phyloP scores from a whole-genome alignment of 106 monocot genomes.

The Chionographis japonica region DNA sequence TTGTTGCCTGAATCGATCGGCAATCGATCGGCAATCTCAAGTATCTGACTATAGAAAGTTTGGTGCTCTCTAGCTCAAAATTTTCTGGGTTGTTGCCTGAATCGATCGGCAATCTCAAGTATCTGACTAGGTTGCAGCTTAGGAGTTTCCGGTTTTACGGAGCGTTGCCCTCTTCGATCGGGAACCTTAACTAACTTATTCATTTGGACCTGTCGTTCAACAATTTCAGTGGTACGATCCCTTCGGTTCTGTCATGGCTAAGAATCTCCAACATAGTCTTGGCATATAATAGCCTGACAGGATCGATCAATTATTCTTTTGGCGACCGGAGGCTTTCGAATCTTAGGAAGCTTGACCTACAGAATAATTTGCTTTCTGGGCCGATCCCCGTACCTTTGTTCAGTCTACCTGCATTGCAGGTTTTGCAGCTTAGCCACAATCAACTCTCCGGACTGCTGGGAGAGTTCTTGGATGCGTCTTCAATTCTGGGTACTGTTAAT shows the following conservation, averaged over 20 bases:
- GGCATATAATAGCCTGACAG: slow-evolving; percentile 23
- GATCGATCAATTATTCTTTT: slow-evolving; percentile 6
- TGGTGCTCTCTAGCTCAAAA: slow-evolving; percentile 31
- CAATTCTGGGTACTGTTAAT: slow-evolving; percentile 29
- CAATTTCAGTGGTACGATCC: slow-evolving; percentile 46
- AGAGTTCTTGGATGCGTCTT: slow-evolving; percentile 20
- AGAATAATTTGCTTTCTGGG: slow-evolving; percentile 48
- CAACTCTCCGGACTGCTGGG: slow-evolving; percentile 24
- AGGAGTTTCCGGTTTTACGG: slow-evolving; percentile 35
- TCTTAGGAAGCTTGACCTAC: slow-evolving; percentile 33
- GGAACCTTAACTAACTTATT: slow-evolving; percentile 29
- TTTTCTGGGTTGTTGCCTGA: slow-evolving; percentile 49
- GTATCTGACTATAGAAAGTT: slow-evolving; percentile 39
- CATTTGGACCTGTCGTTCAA: slow-evolving; percentile 58
- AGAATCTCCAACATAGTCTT: slow-evolving; percentile 2
- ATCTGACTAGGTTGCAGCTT: slow-evolving; percentile 39
- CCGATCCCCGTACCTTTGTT: slow-evolving; percentile 40
- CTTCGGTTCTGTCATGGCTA: slow-evolving; percentile 1
- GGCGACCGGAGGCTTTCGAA: slow-evolving; percentile 12
- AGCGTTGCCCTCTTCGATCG: slow-evolving; percentile 39
- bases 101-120: slow-evolving; percentile 36
- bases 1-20: slow-evolving; percentile 42
- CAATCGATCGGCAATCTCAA: slow-evolving; percentile 42
- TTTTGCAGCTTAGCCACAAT: slow-evolving; percentile 31
- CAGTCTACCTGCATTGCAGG: slow-evolving; percentile 32